Base-by-base conservation (phyloP, 495 filamentous ascomycete genomes). In the Pseudomonodictys pantanalensis region DNA sequence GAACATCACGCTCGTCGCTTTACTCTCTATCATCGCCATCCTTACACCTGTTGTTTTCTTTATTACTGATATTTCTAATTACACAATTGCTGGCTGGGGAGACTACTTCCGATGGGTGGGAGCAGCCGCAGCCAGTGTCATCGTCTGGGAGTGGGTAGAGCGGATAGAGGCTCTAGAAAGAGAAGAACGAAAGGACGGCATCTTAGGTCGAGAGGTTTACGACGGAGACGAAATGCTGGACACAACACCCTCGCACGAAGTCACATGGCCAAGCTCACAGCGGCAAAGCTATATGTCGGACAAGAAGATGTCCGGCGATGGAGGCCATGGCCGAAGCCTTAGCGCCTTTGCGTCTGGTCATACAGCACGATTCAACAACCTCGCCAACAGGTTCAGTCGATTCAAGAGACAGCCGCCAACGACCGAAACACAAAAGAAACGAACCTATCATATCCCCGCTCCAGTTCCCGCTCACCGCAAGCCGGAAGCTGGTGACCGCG, bases 61-160 rank as follows among this genome's bases (percentile, higher is more conserved):
- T 70, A 86, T 97, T 41, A 73, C 96, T 66, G 93, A 98, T 71
- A 92, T 98, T 41, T 86, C 88, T 11, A 86, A 92, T 64, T 86
- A 90, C 9, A 83, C 88, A 44, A 85, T 96, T 45, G 90, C 89
- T 25, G 91, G 90, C 15, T 98, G 93, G 93, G 95, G 93, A 65
- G 93, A 95, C 60, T 98, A 97, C 67, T 90, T 97, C 49, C 78
- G 93, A 65, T 98, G 95, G 93, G 95, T 97, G 41, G 95, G 93
- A 28, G 93, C 95, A 0, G 91, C 92, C 0, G 91, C 91, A 1
- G 95, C 93, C 7, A 96, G 91, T 74, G 93, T 97, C 18, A 88
- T 97, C 15, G 93, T 98, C 1, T 98, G 93, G 93, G 93, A 98
- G 72, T 98, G 93, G 93, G 93, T 98, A 17, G 93, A 98, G 71